These are phyloP conservation scores for Auxenochlorella protothecoides DNA, from an alignment of 139 green algal species.

Conservation along the genomic window DNA sequence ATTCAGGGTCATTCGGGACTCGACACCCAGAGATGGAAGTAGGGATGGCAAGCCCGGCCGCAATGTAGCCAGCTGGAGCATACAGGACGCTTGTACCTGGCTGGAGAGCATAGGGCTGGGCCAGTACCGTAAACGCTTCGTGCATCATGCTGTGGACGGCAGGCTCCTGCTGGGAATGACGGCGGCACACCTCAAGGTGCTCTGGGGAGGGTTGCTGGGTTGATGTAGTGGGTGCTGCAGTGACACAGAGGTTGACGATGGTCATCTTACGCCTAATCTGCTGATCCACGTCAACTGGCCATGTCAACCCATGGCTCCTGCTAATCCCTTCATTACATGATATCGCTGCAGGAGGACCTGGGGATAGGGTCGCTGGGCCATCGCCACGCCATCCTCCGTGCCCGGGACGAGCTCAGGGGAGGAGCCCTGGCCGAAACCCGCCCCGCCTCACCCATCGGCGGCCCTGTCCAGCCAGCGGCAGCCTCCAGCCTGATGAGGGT, in stretches of 20 bases:
- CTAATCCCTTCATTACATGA: too few species aligned
- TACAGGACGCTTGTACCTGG: slow-evolving; percentile 51
- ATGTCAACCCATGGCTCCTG: too few species aligned
- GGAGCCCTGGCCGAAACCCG: too few species aligned
- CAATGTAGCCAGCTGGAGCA: neutral
- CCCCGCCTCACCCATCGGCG: too few species aligned
- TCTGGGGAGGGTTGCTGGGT: too few species aligned
- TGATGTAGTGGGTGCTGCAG: too few species aligned
- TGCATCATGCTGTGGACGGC: slow-evolving; percentile 53
- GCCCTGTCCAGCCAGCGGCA: neutral
- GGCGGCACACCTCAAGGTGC: slow-evolving; percentile 40
- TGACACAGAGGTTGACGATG: too few species aligned
- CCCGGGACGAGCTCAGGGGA: slow-evolving; percentile 3
- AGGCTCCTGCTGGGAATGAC: slow-evolving; percentile 42
- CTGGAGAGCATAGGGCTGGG: slow-evolving; percentile 51
- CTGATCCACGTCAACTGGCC: too few species aligned
- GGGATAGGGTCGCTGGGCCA: slow-evolving; percentile 57
- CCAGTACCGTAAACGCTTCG: slow-evolving; percentile 59
- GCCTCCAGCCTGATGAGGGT: slow-evolving; percentile 14
- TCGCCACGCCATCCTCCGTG: slow-evolving; percentile 30
- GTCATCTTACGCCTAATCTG: neutral
- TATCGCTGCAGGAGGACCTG: slow-evolving; percentile 33
- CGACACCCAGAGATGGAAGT: too few species aligned
- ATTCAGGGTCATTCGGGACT: too few species aligned
- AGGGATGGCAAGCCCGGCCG: too few species aligned